phyloP scores from a whole-genome alignment of 352 stramenopile species.

The Globisporangium splendens region DNA sequence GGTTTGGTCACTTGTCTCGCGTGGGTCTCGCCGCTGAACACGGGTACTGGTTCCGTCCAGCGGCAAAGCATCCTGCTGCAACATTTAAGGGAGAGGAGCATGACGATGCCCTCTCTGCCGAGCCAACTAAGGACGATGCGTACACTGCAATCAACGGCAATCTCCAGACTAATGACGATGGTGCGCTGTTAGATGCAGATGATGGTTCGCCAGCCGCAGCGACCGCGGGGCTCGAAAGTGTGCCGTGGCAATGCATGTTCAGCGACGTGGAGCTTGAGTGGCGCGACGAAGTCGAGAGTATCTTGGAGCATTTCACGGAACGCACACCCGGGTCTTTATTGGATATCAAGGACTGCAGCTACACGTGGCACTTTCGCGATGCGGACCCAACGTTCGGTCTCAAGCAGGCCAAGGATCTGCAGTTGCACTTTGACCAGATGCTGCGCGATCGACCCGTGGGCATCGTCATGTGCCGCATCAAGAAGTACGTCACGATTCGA shows the following conservation, averaged over 20 bases:
- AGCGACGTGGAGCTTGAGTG: slow-evolving; percentile 79
- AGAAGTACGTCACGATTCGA: slow-evolving; percentile 87
- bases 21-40: slow-evolving; percentile 77
- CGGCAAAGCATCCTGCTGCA: slow-evolving; percentile 44
- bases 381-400: slow-evolving; percentile 81
- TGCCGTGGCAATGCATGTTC: slow-evolving; percentile 81
- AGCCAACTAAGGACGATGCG: slow-evolving; percentile 1
- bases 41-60: slow-evolving; percentile 78
- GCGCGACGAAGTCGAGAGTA: slow-evolving; percentile 74
- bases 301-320: slow-evolving; percentile 86
- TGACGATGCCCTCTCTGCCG: not conserved
- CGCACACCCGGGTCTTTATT: slow-evolving; percentile 81
- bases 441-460: slow-evolving; percentile 77
- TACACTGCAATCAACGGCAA: not conserved
- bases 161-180: not conserved
- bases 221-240: slow-evolving; percentile 20
- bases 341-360: slow-evolving; percentile 84
- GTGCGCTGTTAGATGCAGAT: not conserved
- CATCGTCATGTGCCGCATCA: slow-evolving; percentile 86
- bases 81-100: slow-evolving; percentile 9
- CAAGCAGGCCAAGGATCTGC: slow-evolving; percentile 86
- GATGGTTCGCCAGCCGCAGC: not conserved
- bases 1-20: slow-evolving; percentile 76
- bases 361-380: slow-evolving; percentile 88
- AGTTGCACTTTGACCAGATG: slow-evolving; percentile 89